These are phyloP conservation scores for Teratosphaeria nubilosa DNA, from an alignment of 2,329 filamentous ascomycete genomes.

Conservation along the genomic window DNA sequence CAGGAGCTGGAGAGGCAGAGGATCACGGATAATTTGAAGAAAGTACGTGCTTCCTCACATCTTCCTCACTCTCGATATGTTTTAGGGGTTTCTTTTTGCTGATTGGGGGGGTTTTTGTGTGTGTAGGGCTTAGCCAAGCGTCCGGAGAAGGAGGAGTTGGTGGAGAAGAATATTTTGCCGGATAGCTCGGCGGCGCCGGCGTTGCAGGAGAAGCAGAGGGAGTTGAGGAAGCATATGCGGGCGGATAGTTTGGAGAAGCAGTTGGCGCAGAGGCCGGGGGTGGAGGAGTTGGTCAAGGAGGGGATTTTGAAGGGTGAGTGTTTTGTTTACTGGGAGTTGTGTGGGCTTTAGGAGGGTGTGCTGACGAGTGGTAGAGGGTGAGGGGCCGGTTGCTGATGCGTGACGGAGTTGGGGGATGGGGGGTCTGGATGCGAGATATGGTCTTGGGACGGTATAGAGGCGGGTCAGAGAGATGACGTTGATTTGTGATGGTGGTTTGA, in stretches of 20 bases:
- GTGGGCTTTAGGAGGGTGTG: neutral
- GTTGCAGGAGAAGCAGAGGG: constrained; percentile 68
- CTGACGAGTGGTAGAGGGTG: constrained; percentile 2
- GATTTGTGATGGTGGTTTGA: too few species aligned
- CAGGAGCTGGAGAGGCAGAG: constrained; percentile 56
- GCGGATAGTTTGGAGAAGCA: constrained; percentile 81
- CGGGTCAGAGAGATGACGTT: too few species aligned
- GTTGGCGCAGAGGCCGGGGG: constrained; percentile 64
- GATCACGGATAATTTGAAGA: constrained; percentile 53
- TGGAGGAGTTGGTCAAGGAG: constrained; percentile 65
- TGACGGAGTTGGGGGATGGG: neutral
- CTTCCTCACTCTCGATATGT: neutral
- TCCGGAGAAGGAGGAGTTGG: constrained; percentile 61
- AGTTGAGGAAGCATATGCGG: constrained; percentile 81
- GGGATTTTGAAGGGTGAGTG: constrained; percentile 55
- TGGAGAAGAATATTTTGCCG: constrained; percentile 83
- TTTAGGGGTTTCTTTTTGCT: neutral
- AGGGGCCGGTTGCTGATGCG: constrained; percentile 5
- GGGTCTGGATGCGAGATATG: neutral
- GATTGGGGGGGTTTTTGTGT: neutral
- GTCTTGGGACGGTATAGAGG: neutral
- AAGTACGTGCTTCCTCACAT: constrained; percentile 20
- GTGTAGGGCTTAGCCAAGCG: constrained; percentile 46
- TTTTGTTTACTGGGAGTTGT: neutral
- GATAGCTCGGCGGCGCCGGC: constrained; percentile 67